phyloP scores from a whole-genome alignment of 2,329 filamentous ascomycete genomes.

The Pseudohalonectria lignicola region DNA sequence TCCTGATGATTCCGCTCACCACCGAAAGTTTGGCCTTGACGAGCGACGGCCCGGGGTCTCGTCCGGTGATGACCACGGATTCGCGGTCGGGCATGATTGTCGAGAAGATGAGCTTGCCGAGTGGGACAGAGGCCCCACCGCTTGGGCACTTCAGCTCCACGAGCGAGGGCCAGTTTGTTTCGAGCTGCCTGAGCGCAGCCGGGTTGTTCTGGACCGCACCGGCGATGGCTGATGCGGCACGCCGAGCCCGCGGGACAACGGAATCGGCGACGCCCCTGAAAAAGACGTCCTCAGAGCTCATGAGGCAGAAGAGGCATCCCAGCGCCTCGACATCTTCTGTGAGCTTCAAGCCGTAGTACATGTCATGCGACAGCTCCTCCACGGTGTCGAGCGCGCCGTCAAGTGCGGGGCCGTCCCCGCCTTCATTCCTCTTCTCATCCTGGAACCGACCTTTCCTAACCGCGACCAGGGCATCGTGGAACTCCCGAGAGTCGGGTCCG shows the following conservation, averaged over 20 bases:
- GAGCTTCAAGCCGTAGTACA: slow-evolving; percentile 58
- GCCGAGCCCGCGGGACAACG: slow-evolving; percentile 24
- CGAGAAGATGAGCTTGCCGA: slow-evolving; percentile 29
- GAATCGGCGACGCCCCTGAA: slow-evolving; percentile 11
- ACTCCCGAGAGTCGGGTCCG: slow-evolving; percentile 25
- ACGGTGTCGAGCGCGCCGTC: slow-evolving; percentile 44
- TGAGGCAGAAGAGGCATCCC: slow-evolving; percentile 45
- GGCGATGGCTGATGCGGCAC: slow-evolving; percentile 46
- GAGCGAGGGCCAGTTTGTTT: slow-evolving; percentile 32
- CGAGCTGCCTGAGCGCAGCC: slow-evolving; percentile 41
- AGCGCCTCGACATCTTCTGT: slow-evolving; percentile 42
- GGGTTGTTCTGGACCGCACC: slow-evolving; percentile 55
- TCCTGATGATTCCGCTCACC: slow-evolving; percentile 46
- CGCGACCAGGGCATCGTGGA: slow-evolving; percentile 34
- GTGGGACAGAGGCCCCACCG: slow-evolving; percentile 2
- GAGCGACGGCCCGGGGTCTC: slow-evolving; percentile 11
- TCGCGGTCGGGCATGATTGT: slow-evolving; percentile 17
- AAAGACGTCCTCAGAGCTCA: slow-evolving; percentile 21
- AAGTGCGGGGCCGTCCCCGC: slow-evolving; percentile 19
- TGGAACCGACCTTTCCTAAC: slow-evolving; percentile 39
- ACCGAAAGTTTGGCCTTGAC: slow-evolving; percentile 31
- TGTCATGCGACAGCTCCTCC: slow-evolving; percentile 55
- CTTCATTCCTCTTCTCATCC: slow-evolving; percentile 15
- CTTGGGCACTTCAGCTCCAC: slow-evolving; percentile 24
- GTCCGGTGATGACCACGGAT: slow-evolving; percentile 1